Evolutionary conservation across 2,329 filamentous ascomycete species (phyloP), one percentile per base, ranked within the genome.

Genomic region (Juglanconis oblonga): DNA sequence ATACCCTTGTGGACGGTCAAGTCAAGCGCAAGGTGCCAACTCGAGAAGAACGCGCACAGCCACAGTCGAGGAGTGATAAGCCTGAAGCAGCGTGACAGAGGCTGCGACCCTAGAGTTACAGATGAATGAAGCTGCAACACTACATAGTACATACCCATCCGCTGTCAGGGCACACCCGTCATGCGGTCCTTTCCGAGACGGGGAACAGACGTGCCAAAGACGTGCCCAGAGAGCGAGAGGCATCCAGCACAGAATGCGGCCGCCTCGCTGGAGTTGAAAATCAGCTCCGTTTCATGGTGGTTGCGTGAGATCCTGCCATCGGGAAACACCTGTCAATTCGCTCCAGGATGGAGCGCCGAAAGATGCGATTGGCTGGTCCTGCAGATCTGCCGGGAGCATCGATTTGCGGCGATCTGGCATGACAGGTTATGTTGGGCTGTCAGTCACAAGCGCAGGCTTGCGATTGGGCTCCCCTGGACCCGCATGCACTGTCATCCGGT

Each of bases 371-470:
- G 61, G 61, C n/a, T 33, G 53, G 55, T 50, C 45, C 57, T 55
- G 58, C 61, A 62, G 61, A 62, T 62, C 61, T 62, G 58, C 61
- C 61, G 61, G 61, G 61, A 60, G 55, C 53, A 59, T 57, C 61
- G 58, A 58, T 58, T 58, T 58, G 48, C 54, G 58, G 57, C 61
- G 61, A 62, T 62, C 61, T 62, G 61, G 61, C 57, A 62, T 62
- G 58, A 62, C 61, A 58, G 58, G 53, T 33, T 60, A 48, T 33
- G 44, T 33, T 44, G 54, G 48, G 48, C 57, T 61, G 61, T 62
- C 61, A 60, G 58, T 57, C 52, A 48, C 53, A 62, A 62, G 61
- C 61, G 57, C 53, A 57, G 53, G 36, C 54, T 61, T 57, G 54
- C 61, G 48, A 62, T 62, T 61, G 57, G 54, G 54, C 50, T 57